Base-by-base conservation (phyloP, 202 grass and related monocot species). In the Schoenoplectus triqueter region DNA sequence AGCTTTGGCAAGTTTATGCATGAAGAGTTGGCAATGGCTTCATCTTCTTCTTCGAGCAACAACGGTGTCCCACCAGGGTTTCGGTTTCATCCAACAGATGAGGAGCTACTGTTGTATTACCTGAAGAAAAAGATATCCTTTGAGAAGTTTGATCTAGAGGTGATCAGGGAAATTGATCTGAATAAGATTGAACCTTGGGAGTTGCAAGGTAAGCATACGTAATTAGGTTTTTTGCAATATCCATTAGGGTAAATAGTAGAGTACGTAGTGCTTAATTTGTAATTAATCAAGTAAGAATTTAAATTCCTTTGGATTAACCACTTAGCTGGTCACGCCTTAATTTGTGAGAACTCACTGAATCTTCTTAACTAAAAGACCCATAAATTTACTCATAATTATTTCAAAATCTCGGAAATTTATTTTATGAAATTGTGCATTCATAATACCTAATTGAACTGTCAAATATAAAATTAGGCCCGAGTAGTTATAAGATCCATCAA, bases 181-280 rank as follows among this genome's bases (percentile, higher is more conserved):
- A 99, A 99, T 87, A 99, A 94, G 88, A 92, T 95, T 62, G 96
- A 99, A 84, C 96, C 96, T 46, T 99, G 96, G 96, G 96, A 99
- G 3, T 89, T 99, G 60, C 96, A 99, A 99, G 96, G 95, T 97
- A 85, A 55, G 0, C 47, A 48, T 10, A 57, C 39, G 2, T 78
- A n/a, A 9, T 5, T 44, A 61, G 31, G 3, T 17, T 61, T 61
- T 10, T 1, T 52, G 50, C 51, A 50, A 73, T 51, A 31, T 73
- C 21, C 19, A 50, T 73, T 73, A 73, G 18, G 10, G 18, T 15
- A 44, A 42, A 6, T 68, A 42, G 40, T 5, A 42, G 66, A 68
- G 5, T 44, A 2, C 10, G 3, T 68, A 31, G 63, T 42, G 39
- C 64, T 67, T 67, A 14, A 10, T 68, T 62, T 71, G 70, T 52